These are phyloP conservation scores for Globisporangium viniferum DNA, from an alignment of 352 stramenopile species.

Conservation along the genomic window DNA sequence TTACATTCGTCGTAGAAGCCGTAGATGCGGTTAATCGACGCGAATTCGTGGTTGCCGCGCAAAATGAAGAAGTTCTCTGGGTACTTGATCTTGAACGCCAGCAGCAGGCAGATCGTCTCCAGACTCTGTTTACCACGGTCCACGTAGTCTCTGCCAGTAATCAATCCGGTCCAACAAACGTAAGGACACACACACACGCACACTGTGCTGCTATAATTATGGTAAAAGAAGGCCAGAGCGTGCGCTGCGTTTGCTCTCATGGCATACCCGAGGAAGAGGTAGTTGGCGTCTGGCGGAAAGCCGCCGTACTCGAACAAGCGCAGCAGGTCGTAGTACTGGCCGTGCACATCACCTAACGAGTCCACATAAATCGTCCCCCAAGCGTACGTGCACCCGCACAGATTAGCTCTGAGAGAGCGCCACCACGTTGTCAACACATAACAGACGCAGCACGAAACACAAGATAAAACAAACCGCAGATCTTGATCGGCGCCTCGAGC, in stretches of 20 bases:
- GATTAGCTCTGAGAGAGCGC: not conserved
- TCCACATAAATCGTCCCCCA: not conserved
- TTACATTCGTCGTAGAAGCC: conserved; percentile 29
- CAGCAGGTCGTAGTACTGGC: conserved; percentile 98
- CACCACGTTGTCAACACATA: not conserved
- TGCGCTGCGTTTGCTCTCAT: conserved; percentile 18
- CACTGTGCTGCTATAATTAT: not conserved
- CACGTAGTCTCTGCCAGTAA: conserved; percentile 83
- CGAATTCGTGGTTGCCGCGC: conserved; percentile 98
- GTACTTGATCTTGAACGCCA: conserved; percentile 99
- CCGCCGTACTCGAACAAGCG: conserved; percentile 94
- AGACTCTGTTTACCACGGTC: conserved; percentile 95
- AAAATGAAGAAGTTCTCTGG: conserved; percentile 97
- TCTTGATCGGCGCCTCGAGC: conserved; percentile 98
- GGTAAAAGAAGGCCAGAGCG: too few species aligned
- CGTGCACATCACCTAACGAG: conserved; percentile 88
- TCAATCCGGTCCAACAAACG: not conserved
- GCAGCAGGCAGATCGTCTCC: conserved; percentile 97
- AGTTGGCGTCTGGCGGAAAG: conserved; percentile 83
- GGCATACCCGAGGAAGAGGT: conserved; percentile 52
- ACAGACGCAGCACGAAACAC: not conserved
- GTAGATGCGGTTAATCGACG: conserved; percentile 99
- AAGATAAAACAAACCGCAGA: conserved; percentile 69
- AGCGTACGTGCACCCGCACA: not conserved
- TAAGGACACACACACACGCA: not conserved